Conservation (phyloP, 108 stramenopile species). For the Pseudonitzschia delicatissima region DNA sequence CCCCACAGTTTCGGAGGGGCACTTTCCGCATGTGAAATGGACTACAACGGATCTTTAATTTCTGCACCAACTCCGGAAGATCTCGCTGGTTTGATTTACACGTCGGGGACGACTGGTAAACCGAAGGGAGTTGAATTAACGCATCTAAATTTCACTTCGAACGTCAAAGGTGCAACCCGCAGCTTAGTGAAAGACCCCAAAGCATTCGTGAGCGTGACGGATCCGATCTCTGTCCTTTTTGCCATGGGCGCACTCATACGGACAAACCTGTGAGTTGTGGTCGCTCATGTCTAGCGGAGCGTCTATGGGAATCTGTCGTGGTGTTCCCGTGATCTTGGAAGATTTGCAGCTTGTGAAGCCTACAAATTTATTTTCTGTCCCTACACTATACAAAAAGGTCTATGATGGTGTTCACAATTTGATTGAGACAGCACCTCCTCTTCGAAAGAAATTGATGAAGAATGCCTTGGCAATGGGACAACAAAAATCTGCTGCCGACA, state of each 20-base stretch:
- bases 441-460: slow-evolving; percentile 60
- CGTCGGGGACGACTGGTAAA: slow-evolving; percentile 91
- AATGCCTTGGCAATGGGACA: slow-evolving; percentile 63
- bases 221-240: slow-evolving; percentile 87
- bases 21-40: slow-evolving; percentile 44
- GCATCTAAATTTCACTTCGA: slow-evolving; percentile 83
- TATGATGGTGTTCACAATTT: slow-evolving; percentile 89
- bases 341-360: slow-evolving; percentile 78
- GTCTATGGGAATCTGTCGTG: slow-evolving; percentile 72
- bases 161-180: slow-evolving; percentile 71
- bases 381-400: slow-evolving; percentile 88
- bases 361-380: slow-evolving; percentile 83
- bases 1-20: slow-evolving; percentile 53
- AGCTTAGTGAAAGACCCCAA: slow-evolving; percentile 64
- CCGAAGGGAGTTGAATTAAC: slow-evolving; percentile 79
- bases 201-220: slow-evolving; percentile 63
- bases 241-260: slow-evolving; percentile 93
- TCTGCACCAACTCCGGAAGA: slow-evolving; percentile 70
- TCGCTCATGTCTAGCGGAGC: slow-evolving; percentile 77
- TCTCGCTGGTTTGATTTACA: slow-evolving; percentile 94
- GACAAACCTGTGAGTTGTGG: slow-evolving; percentile 88
- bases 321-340: slow-evolving; percentile 67
- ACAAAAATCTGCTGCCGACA: slow-evolving; percentile 39
- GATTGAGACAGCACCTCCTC: slow-evolving; percentile 52
- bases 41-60: slow-evolving; percentile 34